Conservation (phyloP, 1,284 basidiomycete genomes). For the Ceratobasidium sp. region DNA sequence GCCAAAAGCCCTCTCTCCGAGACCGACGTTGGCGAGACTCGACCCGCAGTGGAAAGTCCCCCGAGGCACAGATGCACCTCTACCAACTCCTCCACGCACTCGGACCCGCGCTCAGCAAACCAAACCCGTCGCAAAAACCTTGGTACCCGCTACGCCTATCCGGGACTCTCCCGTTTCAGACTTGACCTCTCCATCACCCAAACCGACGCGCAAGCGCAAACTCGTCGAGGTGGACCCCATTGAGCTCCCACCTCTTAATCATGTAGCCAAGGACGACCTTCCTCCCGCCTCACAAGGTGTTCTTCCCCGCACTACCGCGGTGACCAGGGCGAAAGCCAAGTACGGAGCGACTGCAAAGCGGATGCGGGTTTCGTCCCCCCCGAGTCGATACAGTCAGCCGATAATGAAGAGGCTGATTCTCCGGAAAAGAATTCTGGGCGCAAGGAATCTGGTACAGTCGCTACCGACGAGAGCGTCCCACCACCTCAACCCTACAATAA, state of each 20-base stretch:
- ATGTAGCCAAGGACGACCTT: not conserved
- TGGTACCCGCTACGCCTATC: not conserved
- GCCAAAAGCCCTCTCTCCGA: not conserved
- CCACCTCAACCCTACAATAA: too few relatives aligned
- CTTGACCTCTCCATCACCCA: constrained; percentile 3
- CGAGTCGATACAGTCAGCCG: not conserved
- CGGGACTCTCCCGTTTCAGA: constrained; percentile 9
- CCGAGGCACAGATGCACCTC: not conserved
- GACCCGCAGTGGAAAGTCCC: not conserved
- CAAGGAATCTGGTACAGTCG: not conserved
- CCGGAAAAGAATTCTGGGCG: not conserved
- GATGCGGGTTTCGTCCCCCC: constrained; percentile 3
- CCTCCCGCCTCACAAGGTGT: constrained; percentile 13
- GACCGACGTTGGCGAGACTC: not conserved
- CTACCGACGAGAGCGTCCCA: not conserved
- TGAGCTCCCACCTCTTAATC: constrained; percentile 3
- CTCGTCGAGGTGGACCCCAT: constrained; percentile 18
- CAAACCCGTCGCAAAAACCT: not conserved
- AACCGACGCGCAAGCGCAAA: constrained; percentile 17
- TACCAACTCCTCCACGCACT: constrained; percentile 24
- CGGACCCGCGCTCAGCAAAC: constrained; percentile 5
- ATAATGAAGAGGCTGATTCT: not conserved
- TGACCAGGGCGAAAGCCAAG: constrained; percentile 25
- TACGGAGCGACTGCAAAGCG: constrained; percentile 10
- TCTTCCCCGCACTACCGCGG: constrained; percentile 10